A percentile compares a stretch with the other conserved stretches of the same genome.
These are phyloP conservation scores for Odonthalia washingtoniensis DNA, from an alignment of 31 red algal genomes.

Conservation along the genomic window DNA sequence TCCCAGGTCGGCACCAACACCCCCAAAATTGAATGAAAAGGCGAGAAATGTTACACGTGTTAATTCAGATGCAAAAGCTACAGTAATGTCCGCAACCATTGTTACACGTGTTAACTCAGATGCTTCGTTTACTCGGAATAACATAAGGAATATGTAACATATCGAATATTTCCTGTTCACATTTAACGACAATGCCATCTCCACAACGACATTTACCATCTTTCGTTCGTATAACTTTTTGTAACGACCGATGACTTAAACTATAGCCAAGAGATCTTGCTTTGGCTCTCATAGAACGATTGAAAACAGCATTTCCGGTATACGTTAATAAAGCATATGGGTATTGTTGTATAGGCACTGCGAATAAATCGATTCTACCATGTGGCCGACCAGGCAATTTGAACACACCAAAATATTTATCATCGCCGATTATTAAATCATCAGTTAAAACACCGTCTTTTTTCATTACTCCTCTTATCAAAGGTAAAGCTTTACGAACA, in stretches of 20 bases:
- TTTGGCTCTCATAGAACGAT: slow-evolving; percentile 76
- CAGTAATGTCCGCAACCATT: too few species aligned
- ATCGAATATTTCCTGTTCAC: slow-evolving; percentile 65
- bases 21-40: too few species aligned
- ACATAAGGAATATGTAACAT: slow-evolving; percentile 70
- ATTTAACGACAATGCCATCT: slow-evolving; percentile 51
- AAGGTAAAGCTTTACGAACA: slow-evolving; percentile 31
- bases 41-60: too few species aligned
- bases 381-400: slow-evolving; percentile 68
- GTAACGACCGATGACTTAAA: slow-evolving; percentile 60
- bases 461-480: slow-evolving; percentile 48
- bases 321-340: slow-evolving; percentile 76
- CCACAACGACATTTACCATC: slow-evolving; percentile 47
- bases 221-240: slow-evolving; percentile 51
- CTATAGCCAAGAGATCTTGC: slow-evolving; percentile 65
- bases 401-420: slow-evolving; percentile 77
- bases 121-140: slow-evolving; percentile 60
- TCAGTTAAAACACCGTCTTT: slow-evolving; percentile 72
- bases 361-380: slow-evolving; percentile 72
- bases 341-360: slow-evolving; percentile 67
- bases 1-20: too few species aligned
- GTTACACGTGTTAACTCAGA: too few species aligned
- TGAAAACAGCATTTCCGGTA: slow-evolving; percentile 77
- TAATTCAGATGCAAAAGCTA: too few species aligned
- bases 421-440: slow-evolving; percentile 59